These are phyloP conservation scores for Pelomyxa schiedti DNA, from an alignment of 78 protist species.

Conservation along the genomic window DNA sequence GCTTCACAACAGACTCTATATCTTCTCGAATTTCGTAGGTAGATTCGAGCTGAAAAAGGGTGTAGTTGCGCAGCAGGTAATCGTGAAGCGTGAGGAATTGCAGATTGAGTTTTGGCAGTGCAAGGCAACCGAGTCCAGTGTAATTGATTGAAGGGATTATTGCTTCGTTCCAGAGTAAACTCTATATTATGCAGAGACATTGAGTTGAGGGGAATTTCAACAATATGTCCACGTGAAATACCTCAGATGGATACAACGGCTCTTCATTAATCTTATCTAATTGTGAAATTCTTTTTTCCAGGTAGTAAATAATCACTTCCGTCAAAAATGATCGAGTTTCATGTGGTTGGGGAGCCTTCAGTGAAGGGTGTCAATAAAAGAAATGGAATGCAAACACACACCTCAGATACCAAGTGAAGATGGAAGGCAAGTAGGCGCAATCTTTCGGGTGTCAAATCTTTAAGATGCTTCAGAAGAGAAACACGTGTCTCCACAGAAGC, in stretches of 20 bases:
- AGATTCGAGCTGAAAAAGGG: conserved; percentile 70
- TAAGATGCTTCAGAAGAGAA: conserved; percentile 5
- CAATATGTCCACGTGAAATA: no score
- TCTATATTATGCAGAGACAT: conserved; percentile 3
- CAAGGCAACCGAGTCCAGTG: conserved; percentile 27
- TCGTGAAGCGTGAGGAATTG: conserved; percentile 88
- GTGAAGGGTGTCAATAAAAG: background rate
- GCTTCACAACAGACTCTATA: conserved; percentile 49
- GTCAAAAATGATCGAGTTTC: conserved; percentile 16
- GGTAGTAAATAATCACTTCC: conserved; percentile 13
- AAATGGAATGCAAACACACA: background rate
- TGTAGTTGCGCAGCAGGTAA: conserved; percentile 82
- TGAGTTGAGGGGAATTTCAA: background rate
- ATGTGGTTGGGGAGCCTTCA: background rate
- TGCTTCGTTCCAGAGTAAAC: conserved; percentile 3
- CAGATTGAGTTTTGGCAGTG: conserved; percentile 82
- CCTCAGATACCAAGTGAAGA: background rate
- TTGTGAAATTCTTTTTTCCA: conserved; percentile 31
- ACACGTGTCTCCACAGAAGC: conserved; percentile 18
- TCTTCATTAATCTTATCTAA: conserved; percentile 43
- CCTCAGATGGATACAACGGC: conserved; percentile 70
- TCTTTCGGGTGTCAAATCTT: background rate
- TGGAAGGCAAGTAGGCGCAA: background rate
- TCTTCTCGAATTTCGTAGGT: conserved; percentile 72
- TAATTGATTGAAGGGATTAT: conserved; percentile 6